A percentile compares a stretch with the other conserved stretches of the same genome.
These are phyloP conservation scores for Ceratocystis ficicola DNA, from an alignment of 2,329 filamentous ascomycete species.

Conservation along the genomic window DNA sequence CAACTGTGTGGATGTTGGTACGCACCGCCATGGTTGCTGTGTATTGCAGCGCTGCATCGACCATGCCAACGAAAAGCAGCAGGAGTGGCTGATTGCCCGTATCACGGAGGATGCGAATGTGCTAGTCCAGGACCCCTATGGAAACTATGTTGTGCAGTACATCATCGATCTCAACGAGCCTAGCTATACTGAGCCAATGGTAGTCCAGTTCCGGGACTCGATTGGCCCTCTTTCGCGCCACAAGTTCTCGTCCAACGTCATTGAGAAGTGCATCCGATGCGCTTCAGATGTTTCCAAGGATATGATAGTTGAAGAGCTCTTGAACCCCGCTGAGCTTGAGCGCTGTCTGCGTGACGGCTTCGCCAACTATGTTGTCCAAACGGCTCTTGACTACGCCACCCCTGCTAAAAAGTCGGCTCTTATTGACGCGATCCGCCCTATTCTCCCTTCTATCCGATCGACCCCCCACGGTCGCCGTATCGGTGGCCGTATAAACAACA, in stretches of 20 bases:
- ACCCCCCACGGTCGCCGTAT: conserved; percentile 93
- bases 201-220: conserved; percentile 62
- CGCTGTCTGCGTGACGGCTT: conserved; percentile 82
- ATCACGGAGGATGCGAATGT: conserved; percentile 83
- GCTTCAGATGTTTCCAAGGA: conserved; percentile 63
- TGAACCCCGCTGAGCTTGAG: conserved; percentile 63
- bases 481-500: conserved; percentile 67
- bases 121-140: conserved; percentile 91
- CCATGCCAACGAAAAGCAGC: conserved; percentile 82
- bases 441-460: conserved; percentile 71
- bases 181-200: conserved; percentile 78
- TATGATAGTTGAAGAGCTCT: conserved; percentile 74
- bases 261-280: conserved; percentile 90
- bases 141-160: conserved; percentile 98
- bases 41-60: conserved; percentile 97
- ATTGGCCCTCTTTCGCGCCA: conserved; percentile 70
- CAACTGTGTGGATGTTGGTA: conserved; percentile 81
- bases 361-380: conserved; percentile 97
- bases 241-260: conserved; percentile 98
- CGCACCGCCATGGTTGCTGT: conserved; percentile 94
- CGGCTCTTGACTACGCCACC: conserved; percentile 76
- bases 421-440: conserved; percentile 73
- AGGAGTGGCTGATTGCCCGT: conserved; percentile 68
- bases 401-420: conserved; percentile 59
- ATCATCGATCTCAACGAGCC: conserved; percentile 89